Conservation (phyloP, 176 grass and related monocot genomes). For the Zoysia japonica region DNA sequence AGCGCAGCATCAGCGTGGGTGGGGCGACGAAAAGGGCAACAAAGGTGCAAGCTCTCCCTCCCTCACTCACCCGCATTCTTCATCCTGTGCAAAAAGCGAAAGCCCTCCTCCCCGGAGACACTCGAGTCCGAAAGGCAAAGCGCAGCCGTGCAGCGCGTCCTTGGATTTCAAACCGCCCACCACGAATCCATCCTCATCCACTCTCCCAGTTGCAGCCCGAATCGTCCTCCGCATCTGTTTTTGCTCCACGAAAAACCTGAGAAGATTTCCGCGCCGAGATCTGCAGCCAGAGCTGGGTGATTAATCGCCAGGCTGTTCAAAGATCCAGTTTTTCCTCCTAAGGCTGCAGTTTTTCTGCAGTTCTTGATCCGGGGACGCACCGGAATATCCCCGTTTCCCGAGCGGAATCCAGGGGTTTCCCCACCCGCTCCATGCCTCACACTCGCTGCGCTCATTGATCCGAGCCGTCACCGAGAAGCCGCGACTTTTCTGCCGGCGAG, state of each 20-base stretch:
- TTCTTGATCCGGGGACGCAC: constrained; percentile 20
- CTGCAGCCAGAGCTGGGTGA: background rate
- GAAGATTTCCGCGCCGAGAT: constrained; percentile 13
- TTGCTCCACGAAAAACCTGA: constrained; percentile 13
- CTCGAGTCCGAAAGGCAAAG: constrained; percentile 38
- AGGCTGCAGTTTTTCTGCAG: constrained; percentile 26
- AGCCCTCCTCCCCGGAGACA: constrained; percentile 10
- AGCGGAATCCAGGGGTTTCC: constrained; percentile 28
- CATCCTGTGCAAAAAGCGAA: constrained; percentile 24
- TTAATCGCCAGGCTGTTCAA: constrained; percentile 1
- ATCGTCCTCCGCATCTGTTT: constrained; percentile 10
- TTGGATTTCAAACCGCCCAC: constrained; percentile 36
- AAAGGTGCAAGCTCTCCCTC: no score
- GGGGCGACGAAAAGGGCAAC: no score
- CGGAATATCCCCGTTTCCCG: constrained; percentile 28
- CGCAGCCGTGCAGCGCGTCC: constrained; percentile 13
- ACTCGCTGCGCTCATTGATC: constrained; percentile 22
- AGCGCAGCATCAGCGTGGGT: no score
- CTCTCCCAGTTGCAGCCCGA: constrained; percentile 22
- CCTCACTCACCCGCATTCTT: no score
- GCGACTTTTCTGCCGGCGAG: constrained; percentile 27
- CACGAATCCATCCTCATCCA: constrained; percentile 32
- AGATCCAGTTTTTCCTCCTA: constrained; percentile 40
- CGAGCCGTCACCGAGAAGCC: constrained; percentile 21
- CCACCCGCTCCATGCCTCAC: background rate